phyloP scores from a whole-genome alignment of 2,329 filamentous ascomycete species.

The Colletotrichum simmondsii region DNA sequence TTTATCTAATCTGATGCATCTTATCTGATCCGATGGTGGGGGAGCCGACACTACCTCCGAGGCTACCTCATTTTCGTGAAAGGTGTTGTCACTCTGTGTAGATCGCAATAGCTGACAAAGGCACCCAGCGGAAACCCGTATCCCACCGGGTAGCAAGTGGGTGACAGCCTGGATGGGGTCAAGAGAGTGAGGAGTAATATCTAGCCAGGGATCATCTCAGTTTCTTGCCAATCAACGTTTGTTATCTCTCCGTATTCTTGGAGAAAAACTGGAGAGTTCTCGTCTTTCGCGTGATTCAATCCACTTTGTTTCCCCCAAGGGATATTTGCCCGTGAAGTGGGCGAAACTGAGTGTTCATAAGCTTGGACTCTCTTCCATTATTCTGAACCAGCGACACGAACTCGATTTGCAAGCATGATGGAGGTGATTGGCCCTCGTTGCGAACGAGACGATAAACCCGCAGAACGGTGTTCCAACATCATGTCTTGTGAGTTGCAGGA shows the following conservation, averaged over 20 bases:
- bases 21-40: slow-evolving; percentile 14
- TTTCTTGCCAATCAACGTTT: not conserved
- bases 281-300: not conserved
- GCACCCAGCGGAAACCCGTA: not conserved
- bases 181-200: not conserved
- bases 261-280: not conserved
- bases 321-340: not conserved
- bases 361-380: not conserved
- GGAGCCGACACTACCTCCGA: slow-evolving; percentile 12
- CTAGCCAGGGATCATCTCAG: not conserved
- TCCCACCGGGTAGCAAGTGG: not conserved
- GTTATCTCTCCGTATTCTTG: not conserved
- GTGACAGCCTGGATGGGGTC: not conserved
- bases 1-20: slow-evolving; percentile 32
- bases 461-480: not conserved
- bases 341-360: not conserved
- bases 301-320: not conserved
- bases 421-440: not conserved
- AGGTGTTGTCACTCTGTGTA: not conserved
- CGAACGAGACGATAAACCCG: not conserved
- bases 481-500: not conserved
- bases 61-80: not conserved
- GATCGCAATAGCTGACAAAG: not conserved
- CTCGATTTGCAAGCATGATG: not conserved
- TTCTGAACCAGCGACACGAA: not conserved